These are phyloP conservation scores for Phytophthora rubi DNA, from an alignment of 352 stramenopile species.

Conservation along the genomic window DNA sequence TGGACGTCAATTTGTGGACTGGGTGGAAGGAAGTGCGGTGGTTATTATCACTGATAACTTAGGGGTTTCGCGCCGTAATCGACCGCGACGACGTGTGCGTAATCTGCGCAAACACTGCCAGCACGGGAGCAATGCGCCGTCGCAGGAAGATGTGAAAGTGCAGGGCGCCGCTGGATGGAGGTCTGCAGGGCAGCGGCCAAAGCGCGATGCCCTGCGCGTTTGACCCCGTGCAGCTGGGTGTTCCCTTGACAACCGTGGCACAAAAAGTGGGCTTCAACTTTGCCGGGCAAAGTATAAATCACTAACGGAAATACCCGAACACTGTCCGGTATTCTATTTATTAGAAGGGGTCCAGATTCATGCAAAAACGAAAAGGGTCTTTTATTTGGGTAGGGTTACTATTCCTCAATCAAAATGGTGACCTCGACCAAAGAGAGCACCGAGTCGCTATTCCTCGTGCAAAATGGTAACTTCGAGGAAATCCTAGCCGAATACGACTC, in stretches of 20 bases:
- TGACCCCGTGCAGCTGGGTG: not conserved
- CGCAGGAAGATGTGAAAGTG: constrained; percentile 23
- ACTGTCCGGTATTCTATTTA: too few species aligned
- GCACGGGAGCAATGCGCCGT: not conserved
- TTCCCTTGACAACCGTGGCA: constrained; percentile 17
- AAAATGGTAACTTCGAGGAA: too few species aligned
- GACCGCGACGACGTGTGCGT: constrained; percentile 2
- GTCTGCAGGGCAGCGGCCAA: not conserved
- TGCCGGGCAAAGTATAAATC: too few species aligned
- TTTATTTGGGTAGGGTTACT: too few species aligned
- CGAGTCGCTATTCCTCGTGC: too few species aligned
- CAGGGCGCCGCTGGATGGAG: not conserved
- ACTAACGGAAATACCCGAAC: too few species aligned
- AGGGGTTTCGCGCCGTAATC: constrained; percentile 33
- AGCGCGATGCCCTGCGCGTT: not conserved
- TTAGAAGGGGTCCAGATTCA: too few species aligned
- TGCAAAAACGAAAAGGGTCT: too few species aligned
- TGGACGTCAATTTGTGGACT: constrained; percentile 23
- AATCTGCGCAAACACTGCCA: constrained; percentile 18
- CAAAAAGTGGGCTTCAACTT: constrained; percentile 9
- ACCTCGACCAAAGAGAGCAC: too few species aligned
- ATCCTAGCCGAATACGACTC: too few species aligned
- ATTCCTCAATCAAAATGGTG: too few species aligned
- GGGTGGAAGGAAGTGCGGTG: constrained; percentile 4
- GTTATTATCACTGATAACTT: too few species aligned